Percentiles rank a stretch among this genome's conserved stretches.
Conservation (phyloP, 495 filamentous ascomycete genomes). For the Aspergillus heteromorphus region DNA sequence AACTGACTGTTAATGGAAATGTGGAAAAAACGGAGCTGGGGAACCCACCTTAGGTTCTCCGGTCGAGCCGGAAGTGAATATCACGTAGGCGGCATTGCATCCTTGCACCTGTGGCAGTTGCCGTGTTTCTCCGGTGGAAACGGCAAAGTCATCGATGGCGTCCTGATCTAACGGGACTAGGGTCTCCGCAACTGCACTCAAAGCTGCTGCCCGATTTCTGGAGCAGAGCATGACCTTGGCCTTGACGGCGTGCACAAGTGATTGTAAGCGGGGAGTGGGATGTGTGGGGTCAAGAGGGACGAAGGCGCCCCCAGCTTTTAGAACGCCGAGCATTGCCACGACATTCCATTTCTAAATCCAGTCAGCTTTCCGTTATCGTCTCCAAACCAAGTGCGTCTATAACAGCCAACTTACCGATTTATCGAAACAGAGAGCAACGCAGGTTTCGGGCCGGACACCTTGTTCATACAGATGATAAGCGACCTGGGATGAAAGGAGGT, state of each 20-base stretch:
- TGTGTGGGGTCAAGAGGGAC: constrained; percentile 56
- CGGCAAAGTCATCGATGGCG: constrained; percentile 22
- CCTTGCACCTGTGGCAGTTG: constrained; percentile 28
- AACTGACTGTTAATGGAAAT: background rate
- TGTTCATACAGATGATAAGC: constrained; percentile 41
- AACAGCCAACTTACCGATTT: constrained; percentile 42
- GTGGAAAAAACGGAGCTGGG: background rate
- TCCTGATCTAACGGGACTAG: constrained; percentile 34
- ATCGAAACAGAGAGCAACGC: constrained; percentile 53
- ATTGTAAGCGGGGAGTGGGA: constrained; percentile 45
- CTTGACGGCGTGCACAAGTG: constrained; percentile 34
- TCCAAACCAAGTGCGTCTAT: too few relatives aligned
- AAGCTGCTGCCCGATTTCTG: constrained; percentile 18
- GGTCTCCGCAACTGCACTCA: constrained; percentile 25
- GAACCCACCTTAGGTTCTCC: constrained; percentile 45
- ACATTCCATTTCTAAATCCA: constrained; percentile 46
- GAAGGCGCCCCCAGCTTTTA: constrained; percentile 56
- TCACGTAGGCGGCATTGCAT: constrained; percentile 37
- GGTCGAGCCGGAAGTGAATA: constrained; percentile 49
- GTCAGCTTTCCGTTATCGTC: background rate
- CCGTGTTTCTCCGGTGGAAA: constrained; percentile 13
- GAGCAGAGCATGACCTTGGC: constrained; percentile 52
- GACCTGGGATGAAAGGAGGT: constrained; percentile 40
- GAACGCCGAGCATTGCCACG: constrained; percentile 51
- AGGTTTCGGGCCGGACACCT: constrained; percentile 42